phyloP scores from a whole-genome alignment of 1,284 basidiomycete species.

The Boletus hoseneyae region DNA sequence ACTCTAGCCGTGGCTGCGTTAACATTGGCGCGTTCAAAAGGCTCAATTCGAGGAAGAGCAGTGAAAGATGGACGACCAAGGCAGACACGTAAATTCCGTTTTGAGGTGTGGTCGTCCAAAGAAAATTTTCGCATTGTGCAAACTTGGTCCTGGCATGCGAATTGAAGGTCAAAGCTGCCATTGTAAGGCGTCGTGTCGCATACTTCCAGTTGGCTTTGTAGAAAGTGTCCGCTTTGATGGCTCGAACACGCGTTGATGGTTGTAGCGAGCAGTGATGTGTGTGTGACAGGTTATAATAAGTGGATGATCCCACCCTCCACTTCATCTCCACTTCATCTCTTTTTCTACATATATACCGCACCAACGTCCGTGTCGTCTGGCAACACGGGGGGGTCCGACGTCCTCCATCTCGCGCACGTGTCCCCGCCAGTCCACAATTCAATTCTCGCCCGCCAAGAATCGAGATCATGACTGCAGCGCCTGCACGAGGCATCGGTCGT shows the following conservation, averaged over 20 bases:
- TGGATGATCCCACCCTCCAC: constrained; percentile 4
- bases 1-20: not conserved
- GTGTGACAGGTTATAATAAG: too few relatives aligned
- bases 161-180: constrained; percentile 1
- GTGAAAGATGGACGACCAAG: constrained; percentile 1
- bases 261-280: too few relatives aligned
- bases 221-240: not conserved
- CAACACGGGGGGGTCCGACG: constrained; percentile 5
- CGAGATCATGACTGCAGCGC: constrained; percentile 18
- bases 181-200: not conserved
- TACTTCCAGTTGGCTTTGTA: not conserved
- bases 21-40: constrained; percentile 2
- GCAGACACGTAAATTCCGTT: not conserved
- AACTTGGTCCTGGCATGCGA: not conserved
- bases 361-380: not conserved
- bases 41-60: constrained; percentile 8
- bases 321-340: not conserved
- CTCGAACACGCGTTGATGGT: not conserved
- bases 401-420: constrained; percentile 2
- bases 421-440: not conserved
- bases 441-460: not conserved
- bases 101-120: not conserved
- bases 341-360: constrained; percentile 1
- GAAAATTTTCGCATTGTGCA: constrained; percentile 2
- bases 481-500: constrained; percentile 11